Evolutionary conservation across 352 stramenopile genomes (phyloP).

Genomic region (Phytophthora cactorum): DNA sequence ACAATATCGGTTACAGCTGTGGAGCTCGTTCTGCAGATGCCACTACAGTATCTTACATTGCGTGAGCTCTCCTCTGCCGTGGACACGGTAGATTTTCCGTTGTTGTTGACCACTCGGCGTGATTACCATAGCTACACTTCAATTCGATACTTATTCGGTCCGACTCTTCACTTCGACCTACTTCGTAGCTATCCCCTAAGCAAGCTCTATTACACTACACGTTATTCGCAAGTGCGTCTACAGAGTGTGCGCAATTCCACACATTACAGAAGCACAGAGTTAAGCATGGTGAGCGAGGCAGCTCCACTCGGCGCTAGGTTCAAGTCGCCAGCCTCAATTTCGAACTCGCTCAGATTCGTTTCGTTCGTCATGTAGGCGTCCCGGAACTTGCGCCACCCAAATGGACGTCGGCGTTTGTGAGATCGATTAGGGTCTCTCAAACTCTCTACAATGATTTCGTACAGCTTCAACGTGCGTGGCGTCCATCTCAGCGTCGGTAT

Average conservation of each 20-base stretch:
- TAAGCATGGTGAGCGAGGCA: neutral
- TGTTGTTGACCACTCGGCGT: slow-evolving; percentile 4
- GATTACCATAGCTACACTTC: slow-evolving; percentile 15
- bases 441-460: slow-evolving; percentile 50
- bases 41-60: too few species aligned
- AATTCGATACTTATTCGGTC: neutral
- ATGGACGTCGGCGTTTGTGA: slow-evolving; percentile 27
- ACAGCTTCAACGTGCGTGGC: slow-evolving; percentile 47
- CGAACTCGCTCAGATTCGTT: slow-evolving; percentile 58
- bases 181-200: neutral
- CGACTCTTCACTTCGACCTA: slow-evolving; percentile 6
- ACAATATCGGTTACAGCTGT: too few species aligned
- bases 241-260: neutral
- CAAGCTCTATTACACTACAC: too few species aligned
- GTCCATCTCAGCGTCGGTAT: slow-evolving; percentile 49
- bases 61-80: neutral
- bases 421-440: slow-evolving; percentile 27
- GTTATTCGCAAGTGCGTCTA: too few species aligned
- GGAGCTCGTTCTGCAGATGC: too few species aligned
- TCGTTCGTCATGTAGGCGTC: slow-evolving; percentile 38
- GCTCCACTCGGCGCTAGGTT: slow-evolving; percentile 12
- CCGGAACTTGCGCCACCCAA: slow-evolving; percentile 22
- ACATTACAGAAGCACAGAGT: neutral
- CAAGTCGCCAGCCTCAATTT: slow-evolving; percentile 63
- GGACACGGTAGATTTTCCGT: slow-evolving; percentile 3